Evolutionary conservation across 176 grass and related monocot species (phyloP), one percentile per base, ranked within the genome.

Genomic region (Zea luxurians): DNA sequence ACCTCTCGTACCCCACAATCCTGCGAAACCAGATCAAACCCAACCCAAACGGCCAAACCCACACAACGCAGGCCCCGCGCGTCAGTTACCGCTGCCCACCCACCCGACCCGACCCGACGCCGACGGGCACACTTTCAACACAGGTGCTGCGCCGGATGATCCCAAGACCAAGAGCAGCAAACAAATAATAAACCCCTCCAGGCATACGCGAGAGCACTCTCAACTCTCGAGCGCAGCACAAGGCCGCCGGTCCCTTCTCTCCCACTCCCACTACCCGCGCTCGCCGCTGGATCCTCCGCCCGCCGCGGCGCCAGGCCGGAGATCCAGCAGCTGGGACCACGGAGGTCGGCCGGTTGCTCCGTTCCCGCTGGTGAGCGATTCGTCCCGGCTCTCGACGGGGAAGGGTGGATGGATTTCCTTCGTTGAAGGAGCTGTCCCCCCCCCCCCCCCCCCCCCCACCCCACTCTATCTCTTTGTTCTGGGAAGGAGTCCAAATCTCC

Each of bases 281-380:
- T 70, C 68, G 68, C 75, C 75, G 61, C 61, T 50, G 75, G 75
- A 78, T 78, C 75, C 75, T 65, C 75, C 75, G 11, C 35, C 61
- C 47, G 47, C 61, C 45, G 61, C 61, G 45, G 36, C 76, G 6
- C 62, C 48, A 18, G 46, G 7, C 17, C 60, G 61, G 61, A 78
- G 75, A 78, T 66, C 75, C 46, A 17, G 10, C 61, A 35, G 34
- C 45, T 46, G 8, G 44, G 60, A 36, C 60, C 27, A 45, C 27
- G 75, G 61, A 50, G 75, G 46, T 2, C 44, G 61, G 6, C 7
- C 9, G 21, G 43, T 1, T 10, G 43, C 42, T 5, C 20, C 7
- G 17, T 42, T 9, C 16, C 34, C 27, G 69, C 5, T 9, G 75
- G 75, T 78, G 75, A 78, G 75, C 53, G 61, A 11, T 18, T 64